A percentile compares a stretch with the other conserved stretches of the same genome.
phyloP scores from a whole-genome alignment of 192 early-diverging fungal genomes.

The Entomortierella lignicola region DNA sequence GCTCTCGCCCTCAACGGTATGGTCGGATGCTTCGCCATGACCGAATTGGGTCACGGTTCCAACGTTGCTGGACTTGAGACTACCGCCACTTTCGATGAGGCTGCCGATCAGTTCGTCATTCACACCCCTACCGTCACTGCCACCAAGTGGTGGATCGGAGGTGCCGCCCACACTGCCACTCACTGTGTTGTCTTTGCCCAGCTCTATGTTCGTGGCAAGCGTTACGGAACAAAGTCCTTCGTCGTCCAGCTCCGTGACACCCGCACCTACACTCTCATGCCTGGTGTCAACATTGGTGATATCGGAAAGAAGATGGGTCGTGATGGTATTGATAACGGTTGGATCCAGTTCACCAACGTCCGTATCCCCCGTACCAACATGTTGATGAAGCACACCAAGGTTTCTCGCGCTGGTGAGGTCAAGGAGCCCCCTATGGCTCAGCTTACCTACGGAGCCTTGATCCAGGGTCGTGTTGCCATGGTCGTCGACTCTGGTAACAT shows the following conservation, averaged over 20 bases:
- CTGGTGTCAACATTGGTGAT: slow-evolving; percentile 91
- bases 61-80: slow-evolving; percentile 92
- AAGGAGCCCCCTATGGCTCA: slow-evolving; percentile 83
- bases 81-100: slow-evolving; percentile 83
- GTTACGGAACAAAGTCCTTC: slow-evolving; percentile 88
- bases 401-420: slow-evolving; percentile 79
- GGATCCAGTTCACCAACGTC: slow-evolving; percentile 91
- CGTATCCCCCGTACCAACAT: slow-evolving; percentile 90
- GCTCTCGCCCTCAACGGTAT: slow-evolving; percentile 82
- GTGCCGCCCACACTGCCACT: slow-evolving; percentile 87
- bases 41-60: slow-evolving; percentile 81
- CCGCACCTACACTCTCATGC: slow-evolving; percentile 78
- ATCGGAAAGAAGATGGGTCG: slow-evolving; percentile 93
- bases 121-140: slow-evolving; percentile 79
- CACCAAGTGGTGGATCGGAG: slow-evolving; percentile 98
- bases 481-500: slow-evolving; percentile 85
- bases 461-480: slow-evolving; percentile 84
- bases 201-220: slow-evolving; percentile 81
- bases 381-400: slow-evolving; percentile 93
- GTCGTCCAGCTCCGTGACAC: slow-evolving; percentile 87
- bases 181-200: slow-evolving; percentile 86
- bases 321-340: slow-evolving; percentile 92
- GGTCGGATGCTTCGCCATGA: slow-evolving; percentile 93
- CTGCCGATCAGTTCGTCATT: slow-evolving; percentile 82
- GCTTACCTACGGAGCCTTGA: slow-evolving; percentile 87